Evolutionary conservation across 148 eudicot species (phyloP).

Genomic region (Camellia japonica): DNA sequence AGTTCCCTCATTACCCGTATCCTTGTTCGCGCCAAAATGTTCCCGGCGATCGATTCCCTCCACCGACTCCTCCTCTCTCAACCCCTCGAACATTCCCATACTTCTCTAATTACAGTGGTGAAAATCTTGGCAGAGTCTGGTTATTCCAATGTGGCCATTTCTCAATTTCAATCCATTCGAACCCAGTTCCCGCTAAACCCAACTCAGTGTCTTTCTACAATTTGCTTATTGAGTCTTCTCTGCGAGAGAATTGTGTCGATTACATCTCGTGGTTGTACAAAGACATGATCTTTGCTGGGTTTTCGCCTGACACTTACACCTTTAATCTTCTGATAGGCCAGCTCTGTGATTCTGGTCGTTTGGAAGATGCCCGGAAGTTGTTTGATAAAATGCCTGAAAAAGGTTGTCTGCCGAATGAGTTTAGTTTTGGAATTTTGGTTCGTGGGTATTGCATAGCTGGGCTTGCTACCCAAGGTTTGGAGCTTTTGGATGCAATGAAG

Average conservation of each 20-base stretch:
- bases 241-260: constrained; percentile 26
- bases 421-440: constrained; percentile 77
- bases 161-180: constrained; percentile 60
- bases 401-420: constrained; percentile 79
- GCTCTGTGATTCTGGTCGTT: constrained; percentile 60
- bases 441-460: constrained; percentile 76
- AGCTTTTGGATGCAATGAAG: constrained; percentile 58
- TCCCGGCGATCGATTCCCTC: constrained; percentile 49
- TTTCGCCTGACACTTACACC: constrained; percentile 66
- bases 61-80: constrained; percentile 50
- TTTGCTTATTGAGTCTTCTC: constrained; percentile 46
- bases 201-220: constrained; percentile 54
- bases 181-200: constrained; percentile 33
- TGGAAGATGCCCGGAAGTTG: constrained; percentile 73
- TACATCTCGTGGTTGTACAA: constrained; percentile 60
- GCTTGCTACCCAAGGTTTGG: constrained; percentile 40
- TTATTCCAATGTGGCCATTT: constrained; percentile 46
- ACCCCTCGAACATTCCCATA: constrained; percentile 9
- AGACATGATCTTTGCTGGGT: constrained; percentile 63
- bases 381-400: constrained; percentile 78
- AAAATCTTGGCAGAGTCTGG: constrained; percentile 47
- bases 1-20: constrained; percentile 45
- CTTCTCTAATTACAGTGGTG: constrained; percentile 32
- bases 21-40: constrained; percentile 63
- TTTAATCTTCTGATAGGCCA: constrained; percentile 70